Evolutionary conservation across 2,329 filamentous ascomycete genomes (phyloP), one percentile per base, ranked within the genome.

Genomic region (Grosmannia clavigera): DNA sequence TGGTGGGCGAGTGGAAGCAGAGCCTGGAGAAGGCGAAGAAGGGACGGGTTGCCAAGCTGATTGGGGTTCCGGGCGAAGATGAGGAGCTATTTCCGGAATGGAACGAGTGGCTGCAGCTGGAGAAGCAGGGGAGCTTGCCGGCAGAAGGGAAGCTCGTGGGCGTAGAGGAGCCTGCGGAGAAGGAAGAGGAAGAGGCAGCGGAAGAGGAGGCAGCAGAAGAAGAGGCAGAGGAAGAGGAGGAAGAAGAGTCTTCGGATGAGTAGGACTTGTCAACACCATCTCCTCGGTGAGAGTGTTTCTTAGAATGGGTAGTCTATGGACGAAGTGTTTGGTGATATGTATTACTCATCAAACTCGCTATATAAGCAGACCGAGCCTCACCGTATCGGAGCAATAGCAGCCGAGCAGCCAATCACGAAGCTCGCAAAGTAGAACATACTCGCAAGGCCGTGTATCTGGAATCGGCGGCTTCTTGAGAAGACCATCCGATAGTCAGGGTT

Each of bases 71-170:
- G 0, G 88, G 84, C 0, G 86, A 88, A 66, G 89, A 91, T 62
- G 87, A 87, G 50, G 92, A 95, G 3, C 80, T 99, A 66, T 99
- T 99, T 75, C 92, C 92, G 0, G 90, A 96, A 68, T 99, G 94
- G 94, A 88, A 96, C 5, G 87, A 94, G 72, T 96, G 90, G 78
- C 70, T 97, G 66, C 80, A 81, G 68, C 71, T 96, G 63, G 94
- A 97, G 76, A 82, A 80, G 61, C 85, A 91, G 67, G 87, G 88
- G 0, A 38, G 35, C 2, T 27, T 25, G 6, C 5, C 51, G 4
- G 46, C 9, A 7, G 54, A 12, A 12, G 53, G n/a, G 10, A 22
- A 27, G 25, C 40, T 27, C 29, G 43, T 40, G 29, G 38, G n/a
- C 2, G 38, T 50, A 1, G 40, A n/a, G 1, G 19, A 29, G 10